Evolutionary conservation across 148 eudicot species (phyloP), one percentile per base, ranked within the genome.

Genomic region (Euryodendron excelsum): DNA sequence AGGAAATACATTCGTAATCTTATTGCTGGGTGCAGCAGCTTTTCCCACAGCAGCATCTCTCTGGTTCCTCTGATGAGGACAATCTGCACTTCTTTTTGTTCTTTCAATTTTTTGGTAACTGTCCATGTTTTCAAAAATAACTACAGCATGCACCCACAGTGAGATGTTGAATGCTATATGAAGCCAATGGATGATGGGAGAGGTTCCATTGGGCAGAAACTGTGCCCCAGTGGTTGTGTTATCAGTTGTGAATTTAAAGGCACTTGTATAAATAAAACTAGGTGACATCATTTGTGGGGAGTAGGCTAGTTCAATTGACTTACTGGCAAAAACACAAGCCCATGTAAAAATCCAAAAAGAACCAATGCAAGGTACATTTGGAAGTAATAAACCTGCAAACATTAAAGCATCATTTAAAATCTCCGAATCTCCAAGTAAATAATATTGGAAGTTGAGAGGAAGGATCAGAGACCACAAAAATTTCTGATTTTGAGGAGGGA

Each of bases 361-460:
- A 91, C 92, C 77, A 91, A 77, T 1, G 88, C 92, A 80, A 91
- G 79, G 80, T 89, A 91, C 94, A 91, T 89, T 81, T 89, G 92
- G 79, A 91, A 91, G 87, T 89, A 91, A 87, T 89, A 89, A 59
- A 89, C 92, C 94, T 91, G 88, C 62, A 82, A 72, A 74, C 1
- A 1, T 23, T 41, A 25, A 69, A 60, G 69, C 15, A 58, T 45
- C 18, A 45, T 14, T 10, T 41, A 25, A 30, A 41, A 30, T 15
- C 33, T 10, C 27, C 17, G 13, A 18, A 82, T n/a, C n/a, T n/a
- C 21, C 41, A 36, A 73, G 50, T 62, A n/a, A 58, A n/a, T 27
- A 45, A 59, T 69, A 33, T 18, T 41, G 18, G 44, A 72, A 52
- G 60, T 21, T 10, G 78, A 12, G n/a, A 28, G 82, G 68, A 33